These are phyloP conservation scores for Mucor piriformis DNA, from an alignment of 371 early-diverging fungal species.

Conservation along the genomic window DNA sequence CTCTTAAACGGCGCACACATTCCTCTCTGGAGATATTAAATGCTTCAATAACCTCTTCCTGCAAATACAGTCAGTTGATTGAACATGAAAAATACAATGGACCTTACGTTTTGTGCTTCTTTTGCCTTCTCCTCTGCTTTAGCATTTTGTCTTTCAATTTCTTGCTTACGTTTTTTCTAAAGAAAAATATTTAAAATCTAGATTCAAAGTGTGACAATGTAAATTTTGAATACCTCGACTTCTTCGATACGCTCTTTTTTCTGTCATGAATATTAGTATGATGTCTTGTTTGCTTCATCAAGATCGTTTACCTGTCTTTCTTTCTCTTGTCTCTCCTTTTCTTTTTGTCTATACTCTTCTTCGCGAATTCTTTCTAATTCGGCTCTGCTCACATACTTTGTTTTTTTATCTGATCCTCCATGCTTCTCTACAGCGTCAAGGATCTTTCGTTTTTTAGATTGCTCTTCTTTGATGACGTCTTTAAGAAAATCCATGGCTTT, in stretches of 20 bases:
- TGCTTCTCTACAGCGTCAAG: constrained; percentile 40
- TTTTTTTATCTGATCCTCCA: constrained; percentile 43
- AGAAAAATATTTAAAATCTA: neutral
- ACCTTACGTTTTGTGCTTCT: constrained; percentile 16
- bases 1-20: constrained; percentile 81
- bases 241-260: constrained; percentile 41
- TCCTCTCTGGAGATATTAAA: constrained; percentile 80
- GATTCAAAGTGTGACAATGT: neutral
- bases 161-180: constrained; percentile 27
- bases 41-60: constrained; percentile 40
- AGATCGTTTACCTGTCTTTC: constrained; percentile 41
- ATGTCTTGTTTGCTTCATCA: neutral
- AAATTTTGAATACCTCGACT: constrained; percentile 21
- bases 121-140: constrained; percentile 22
- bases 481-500: constrained; percentile 68
- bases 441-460: constrained; percentile 67
- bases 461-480: constrained; percentile 64
- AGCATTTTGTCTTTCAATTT: constrained; percentile 27
- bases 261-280: constrained; percentile 10
- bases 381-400: constrained; percentile 76
- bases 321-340: constrained; percentile 59
- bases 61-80: neutral
- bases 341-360: constrained; percentile 62
- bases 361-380: constrained; percentile 77
- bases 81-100: neutral